Base-by-base conservation (phyloP, 306 rosid species). In the Glycine latifolia region DNA sequence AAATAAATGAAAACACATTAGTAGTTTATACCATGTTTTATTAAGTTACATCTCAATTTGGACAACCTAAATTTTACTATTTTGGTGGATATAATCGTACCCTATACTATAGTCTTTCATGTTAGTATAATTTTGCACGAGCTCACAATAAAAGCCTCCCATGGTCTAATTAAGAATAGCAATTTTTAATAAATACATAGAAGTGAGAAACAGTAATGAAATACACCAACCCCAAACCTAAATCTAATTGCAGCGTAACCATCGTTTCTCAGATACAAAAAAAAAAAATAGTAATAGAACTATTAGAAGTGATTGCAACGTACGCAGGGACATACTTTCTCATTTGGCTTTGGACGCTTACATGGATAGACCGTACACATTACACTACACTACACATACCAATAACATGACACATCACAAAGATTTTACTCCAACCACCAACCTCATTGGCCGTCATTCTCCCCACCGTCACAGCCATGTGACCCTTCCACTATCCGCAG, bases 381-480 rank as follows among this genome's bases (percentile, higher is more conserved):
- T 26, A 26, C 31, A 26, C 31, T 26, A 26, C 58, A 26, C 2
- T 26, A 13, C 7, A 67, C 12, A 7, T 14, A 35, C 17, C 15
- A 26, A 26, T 26, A 2, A 56, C 53, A 39, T 3, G 58, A 12
- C 69, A 43, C 49, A 48, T 76, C 46, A 55, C 35, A 16, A 6
- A 41, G 39, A 7, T 5, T 53, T 33, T 73, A 10, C 35, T 8
- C 37, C 20, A 65, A 41, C 46, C 46, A 7, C 16, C 13, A 26
- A 61, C n/a, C 71, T 56, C 53, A 72, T 78, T 84, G 72, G 76
- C 81, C 15, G 74, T 80, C 53, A 4, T 31, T 26, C 5, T 10
- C 49, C 39, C 7, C 39, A 71, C 47, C 12, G 79, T 70, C 79
- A 80, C 81, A 60, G 70, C n/a, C 48, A 4, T 58, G 82, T 80